Base-by-base conservation (phyloP, 2,329 filamentous ascomycete species). In the Aureobasidium mangrovei region DNA sequence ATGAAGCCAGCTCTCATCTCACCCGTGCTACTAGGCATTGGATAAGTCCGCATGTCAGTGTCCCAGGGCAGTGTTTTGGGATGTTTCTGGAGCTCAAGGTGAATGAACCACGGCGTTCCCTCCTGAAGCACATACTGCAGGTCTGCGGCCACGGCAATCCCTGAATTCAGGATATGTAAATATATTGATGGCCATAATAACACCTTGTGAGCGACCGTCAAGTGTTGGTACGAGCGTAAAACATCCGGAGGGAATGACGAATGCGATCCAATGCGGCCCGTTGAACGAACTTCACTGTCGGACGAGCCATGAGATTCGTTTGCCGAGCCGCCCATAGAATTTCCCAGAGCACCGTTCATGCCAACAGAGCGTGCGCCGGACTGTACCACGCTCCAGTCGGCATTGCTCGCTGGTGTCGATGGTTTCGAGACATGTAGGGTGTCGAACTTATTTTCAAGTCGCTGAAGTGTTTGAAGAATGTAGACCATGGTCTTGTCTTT, bases 401-500 rank as follows among this genome's bases (percentile, higher is more conserved):
- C 10, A 32, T 53, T 53, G 35, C 65, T 62, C 62, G 66, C 47
- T 4, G 54, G 54, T 18, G 39, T 48, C 1, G 56, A 49, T 3
- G 56, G 18, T 18, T 52, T 53, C 6, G 46, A 53, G 10, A 67
- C 48, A 4, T 62, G 57, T 4, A 69, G 58, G 36, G 62, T 67
- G 66, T 83, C 79, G 59, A 83, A 73, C 64, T 82, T 82, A 52
- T 64, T 71, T 63, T 82, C 79, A 42, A 83, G 68, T 52, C 67
- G 71, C 58, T 75, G 78, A 49, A 83, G 69, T 8, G 75, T 72
- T 45, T 82, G 78, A 31, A 83, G 69, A 52, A 83, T 82, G 61
- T 83, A 78, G 40, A 80, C 73, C 60, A 83, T 70, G 2, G 79
- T 83, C 66, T 79, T 82, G 64, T 83, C 80, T 67, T 83, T 83